Evolutionary conservation across 2,329 filamentous ascomycete species (phyloP).

Genomic region (Rutstroemia sp.): DNA sequence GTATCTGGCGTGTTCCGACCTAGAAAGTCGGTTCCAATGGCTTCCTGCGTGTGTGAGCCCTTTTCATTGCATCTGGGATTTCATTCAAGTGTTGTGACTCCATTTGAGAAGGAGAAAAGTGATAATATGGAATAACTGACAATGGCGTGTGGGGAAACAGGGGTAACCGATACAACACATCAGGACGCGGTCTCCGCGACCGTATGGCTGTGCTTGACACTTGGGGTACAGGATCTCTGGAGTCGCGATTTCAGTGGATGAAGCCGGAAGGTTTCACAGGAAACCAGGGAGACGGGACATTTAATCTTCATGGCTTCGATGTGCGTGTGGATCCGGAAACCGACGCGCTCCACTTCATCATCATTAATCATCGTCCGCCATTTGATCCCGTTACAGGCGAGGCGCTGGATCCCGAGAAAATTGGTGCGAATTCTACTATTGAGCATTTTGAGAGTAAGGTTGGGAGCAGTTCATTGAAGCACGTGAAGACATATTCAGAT

Average conservation of each 20-base stretch:
- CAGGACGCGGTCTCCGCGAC: conserved; percentile 19
- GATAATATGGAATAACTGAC: too few species aligned
- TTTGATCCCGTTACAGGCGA: conserved; percentile 27
- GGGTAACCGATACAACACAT: conserved; percentile 19
- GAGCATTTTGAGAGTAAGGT: conserved; percentile 29
- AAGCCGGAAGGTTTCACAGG: conserved; percentile 19
- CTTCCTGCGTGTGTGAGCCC: conserved; percentile 22
- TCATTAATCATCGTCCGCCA: conserved; percentile 31
- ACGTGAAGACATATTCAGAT: conserved; percentile 29
- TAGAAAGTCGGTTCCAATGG: conserved; percentile 20
- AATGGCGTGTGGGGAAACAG: conserved; percentile 6
- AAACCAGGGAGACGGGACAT: conserved; percentile 20
- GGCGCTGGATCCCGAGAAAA: conserved; percentile 23
- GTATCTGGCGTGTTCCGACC: conserved; percentile 25
- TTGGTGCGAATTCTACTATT: conserved; percentile 33
- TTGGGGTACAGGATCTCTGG: conserved; percentile 15
- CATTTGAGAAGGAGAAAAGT: too few species aligned
- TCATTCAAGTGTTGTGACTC: too few species aligned
- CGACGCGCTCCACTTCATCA: conserved; percentile 24
- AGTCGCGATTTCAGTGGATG: conserved; percentile 21
- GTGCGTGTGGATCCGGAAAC: conserved; percentile 22
- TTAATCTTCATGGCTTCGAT: conserved; percentile 31
- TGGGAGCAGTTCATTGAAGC: conserved; percentile 22
- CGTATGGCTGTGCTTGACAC: conserved; percentile 24
- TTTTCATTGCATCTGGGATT: neutral